A percentile compares a stretch with the other conserved stretches of the same genome.
Evolutionary conservation across 768 basidiomycete genomes (phyloP).

Genomic region (Leccinum uliginosum): DNA sequence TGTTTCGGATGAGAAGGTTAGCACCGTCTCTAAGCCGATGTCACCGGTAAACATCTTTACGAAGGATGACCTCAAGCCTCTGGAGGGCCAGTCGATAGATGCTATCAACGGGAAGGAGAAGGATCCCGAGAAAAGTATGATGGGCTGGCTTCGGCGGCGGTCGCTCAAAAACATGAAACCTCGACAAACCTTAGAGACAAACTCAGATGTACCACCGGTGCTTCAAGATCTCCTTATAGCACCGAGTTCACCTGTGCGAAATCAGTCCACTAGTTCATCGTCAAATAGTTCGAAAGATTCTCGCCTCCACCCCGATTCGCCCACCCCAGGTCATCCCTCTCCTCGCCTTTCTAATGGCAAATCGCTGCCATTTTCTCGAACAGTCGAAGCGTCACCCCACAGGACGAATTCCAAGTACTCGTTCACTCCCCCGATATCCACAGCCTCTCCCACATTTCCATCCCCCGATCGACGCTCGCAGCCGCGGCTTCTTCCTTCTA

Average conservation of each 20-base stretch:
- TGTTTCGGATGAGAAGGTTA: slow-evolving; percentile 22
- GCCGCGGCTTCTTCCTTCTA: slow-evolving; percentile 19
- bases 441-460: slow-evolving; percentile 8
- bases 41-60: slow-evolving; percentile 16
- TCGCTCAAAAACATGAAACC: slow-evolving; percentile 20
- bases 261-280: slow-evolving; percentile 21
- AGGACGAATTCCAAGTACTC: slow-evolving; percentile 22
- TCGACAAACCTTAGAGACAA: slow-evolving; percentile 22
- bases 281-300: slow-evolving; percentile 25
- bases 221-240: slow-evolving; percentile 9
- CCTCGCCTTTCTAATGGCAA: slow-evolving; percentile 16
- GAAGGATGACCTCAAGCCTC: slow-evolving; percentile 20
- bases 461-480: slow-evolving; percentile 10
- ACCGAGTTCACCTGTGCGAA: slow-evolving; percentile 16
- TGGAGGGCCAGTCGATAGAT: slow-evolving; percentile 30
- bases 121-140: slow-evolving; percentile 40
- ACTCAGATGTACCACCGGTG: slow-evolving; percentile 11
- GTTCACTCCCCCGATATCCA: slow-evolving; percentile 15
- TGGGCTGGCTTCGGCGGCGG: slow-evolving; percentile 29
- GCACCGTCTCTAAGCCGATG: slow-evolving; percentile 7
- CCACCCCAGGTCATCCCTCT: slow-evolving; percentile 5
- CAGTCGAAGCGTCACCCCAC: background rate
- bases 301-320: slow-evolving; percentile 18
- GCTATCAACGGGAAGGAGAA: slow-evolving; percentile 27
- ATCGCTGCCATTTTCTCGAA: slow-evolving; percentile 2